These are phyloP conservation scores for Hawksworthiomyces lignivorus DNA, from an alignment of 2,329 filamentous ascomycete genomes.

Conservation along the genomic window DNA sequence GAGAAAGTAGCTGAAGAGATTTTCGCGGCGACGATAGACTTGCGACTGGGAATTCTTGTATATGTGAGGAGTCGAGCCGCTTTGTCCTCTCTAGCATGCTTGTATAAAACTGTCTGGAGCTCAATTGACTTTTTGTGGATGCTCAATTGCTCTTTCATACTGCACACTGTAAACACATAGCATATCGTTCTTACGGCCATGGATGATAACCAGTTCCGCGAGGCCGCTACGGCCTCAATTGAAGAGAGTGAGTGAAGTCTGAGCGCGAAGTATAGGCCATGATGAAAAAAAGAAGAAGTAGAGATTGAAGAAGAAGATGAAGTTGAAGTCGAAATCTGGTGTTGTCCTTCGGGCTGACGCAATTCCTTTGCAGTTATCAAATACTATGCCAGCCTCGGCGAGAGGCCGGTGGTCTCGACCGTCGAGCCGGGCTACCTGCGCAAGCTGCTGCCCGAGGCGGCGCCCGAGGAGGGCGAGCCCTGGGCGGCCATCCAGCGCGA, in stretches of 20 bases:
- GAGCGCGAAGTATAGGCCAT: too few species aligned
- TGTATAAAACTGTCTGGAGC: too few species aligned
- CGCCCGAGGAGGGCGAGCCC: constrained; percentile 59
- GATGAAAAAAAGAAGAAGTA: too few species aligned
- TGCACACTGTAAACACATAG: too few species aligned
- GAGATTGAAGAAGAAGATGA: too few species aligned
- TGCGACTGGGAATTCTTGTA: too few species aligned
- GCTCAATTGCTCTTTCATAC: too few species aligned
- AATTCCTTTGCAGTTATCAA: constrained; percentile 56
- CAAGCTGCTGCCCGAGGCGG: constrained; percentile 62
- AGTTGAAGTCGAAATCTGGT: too few species aligned
- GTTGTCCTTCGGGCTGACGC: background rate
- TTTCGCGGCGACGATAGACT: background rate
- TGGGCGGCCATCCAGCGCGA: constrained; percentile 78
- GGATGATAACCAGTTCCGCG: constrained; percentile 71
- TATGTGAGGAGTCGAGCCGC: too few species aligned
- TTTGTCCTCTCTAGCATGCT: too few species aligned
- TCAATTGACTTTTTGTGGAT: too few species aligned
- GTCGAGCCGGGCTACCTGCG: constrained; percentile 81
- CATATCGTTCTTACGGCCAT: constrained; percentile 40
- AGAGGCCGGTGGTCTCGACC: constrained; percentile 64
- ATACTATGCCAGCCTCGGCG: constrained; percentile 71
- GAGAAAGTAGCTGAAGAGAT: too few species aligned
- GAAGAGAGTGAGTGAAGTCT: constrained; percentile 75
- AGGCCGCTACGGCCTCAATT: constrained; percentile 68